Base-by-base conservation (phyloP, 768 basidiomycete genomes). In the Lanmaoa pseudosensibilis region DNA sequence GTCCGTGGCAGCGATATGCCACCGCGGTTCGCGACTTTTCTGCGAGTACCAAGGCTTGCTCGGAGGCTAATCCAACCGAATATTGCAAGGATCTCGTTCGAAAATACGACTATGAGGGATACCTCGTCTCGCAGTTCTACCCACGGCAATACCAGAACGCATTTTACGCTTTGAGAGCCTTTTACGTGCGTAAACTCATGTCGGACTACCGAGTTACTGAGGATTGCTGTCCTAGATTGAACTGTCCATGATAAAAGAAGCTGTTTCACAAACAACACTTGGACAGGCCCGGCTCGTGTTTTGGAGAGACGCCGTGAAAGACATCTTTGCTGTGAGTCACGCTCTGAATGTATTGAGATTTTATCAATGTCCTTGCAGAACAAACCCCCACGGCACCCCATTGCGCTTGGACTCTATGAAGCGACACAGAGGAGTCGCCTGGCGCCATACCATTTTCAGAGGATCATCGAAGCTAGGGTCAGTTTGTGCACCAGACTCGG, bases 241-340 rank as follows among this genome's bases (percentile, higher is more conserved):
- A 68, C 72, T 93, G 52, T 86, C 91, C 11, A 87, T 77, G 67
- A 73, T 92, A 18, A 88, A 86, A 69, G 92, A 94, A 58, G 76
- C 79, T 38, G 87, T 90, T 15, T 89, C 90, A 18, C 88, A 87
- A 56, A 68, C 82, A 36, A 77, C 81, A 38, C 83, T 94, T 54
- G 92, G 90, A n/a, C 83, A 84, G 68, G 90, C 92, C 80, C 80
- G 90, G 60, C 82, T 92, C 77, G 86, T 92, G 68, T 94, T 93
- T 69, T 94, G 92, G 92, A 82, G 84, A 63, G 90, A 94, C 66
- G 85, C 88, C 13, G 65, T 93, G 27, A 88, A 85, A 64, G 80
- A 74, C 46, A 82, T 92, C 21, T 75, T 75, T 64, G 80, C 87
- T 66, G 92, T 88, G 47, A 56, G 71, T 67, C 44, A 65, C 69